Evolutionary conservation across 495 filamentous ascomycete genomes (phyloP), one percentile per base, ranked within the genome.

Genomic region (Penicillium lagena): DNA sequence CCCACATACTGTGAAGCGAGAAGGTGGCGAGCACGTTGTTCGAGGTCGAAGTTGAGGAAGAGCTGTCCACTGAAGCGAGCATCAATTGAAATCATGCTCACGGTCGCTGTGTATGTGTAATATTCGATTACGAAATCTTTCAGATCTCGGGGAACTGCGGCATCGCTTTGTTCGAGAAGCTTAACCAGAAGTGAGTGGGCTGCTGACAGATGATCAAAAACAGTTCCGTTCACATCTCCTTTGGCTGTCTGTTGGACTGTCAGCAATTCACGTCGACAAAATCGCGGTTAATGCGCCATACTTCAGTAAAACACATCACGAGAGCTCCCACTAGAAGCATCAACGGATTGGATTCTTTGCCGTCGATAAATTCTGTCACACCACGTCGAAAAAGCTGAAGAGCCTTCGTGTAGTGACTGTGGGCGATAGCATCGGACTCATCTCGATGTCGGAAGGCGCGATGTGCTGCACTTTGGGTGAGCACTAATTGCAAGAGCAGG

Each of bases 31-130:
- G 64, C 62, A 29, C 55, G 49, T 40, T 67, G 56, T 38, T 65
- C 64, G 1, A 67, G 50, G n/a, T 67, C 62, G 17, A 65, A 55
- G n/a, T 67, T 62, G 0, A 67, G 35, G 33, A 67, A 53, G 0
- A 67, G 41, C 32, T 67, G 64, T 9, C 56, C 49, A 17, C 59
- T 65, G 1, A 60, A 50, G 7, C 64, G 60, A 0, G 62, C 64
- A 31, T 67, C 64, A 42, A 67, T 62, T 1, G 64, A 67, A n/a
- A 66, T 64, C 64, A 67, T 66, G 53, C 62, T 67, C n/a, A 66
- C 62, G n/a, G 62, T 59, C 27, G 64, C 64, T 8, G 64, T 67
- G 46, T 67, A 67, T 10, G 58, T 59, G 46, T 67, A 67, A 37
- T 67, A 67, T 48, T 67, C 64, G 13, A 66, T 60, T 8, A 67